A percentile compares a stretch with the other conserved stretches of the same genome.
Conservation (phyloP, 805 yeast genomes). For the Candida berthetii region DNA sequence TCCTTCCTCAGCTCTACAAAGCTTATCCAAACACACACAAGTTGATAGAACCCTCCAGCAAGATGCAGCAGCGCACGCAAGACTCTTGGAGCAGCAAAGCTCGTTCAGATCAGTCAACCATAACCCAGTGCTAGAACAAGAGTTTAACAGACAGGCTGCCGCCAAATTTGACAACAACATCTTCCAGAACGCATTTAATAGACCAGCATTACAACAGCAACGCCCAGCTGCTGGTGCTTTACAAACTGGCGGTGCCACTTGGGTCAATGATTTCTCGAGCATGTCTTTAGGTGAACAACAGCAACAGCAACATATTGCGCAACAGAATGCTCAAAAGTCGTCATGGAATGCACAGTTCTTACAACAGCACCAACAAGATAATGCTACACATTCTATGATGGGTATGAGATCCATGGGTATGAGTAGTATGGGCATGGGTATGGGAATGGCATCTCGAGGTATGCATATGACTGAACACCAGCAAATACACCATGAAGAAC, state of each 20-base stretch:
- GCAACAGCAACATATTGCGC: background rate
- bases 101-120: background rate
- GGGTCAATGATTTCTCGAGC: slow-evolving; percentile 1
- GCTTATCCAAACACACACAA: slow-evolving; percentile 17
- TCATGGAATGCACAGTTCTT: slow-evolving; percentile 1
- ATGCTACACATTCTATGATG: background rate
- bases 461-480: background rate
- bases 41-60: slow-evolving; percentile 2
- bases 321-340: background rate
- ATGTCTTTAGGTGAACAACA: background rate
- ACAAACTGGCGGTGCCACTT: background rate
- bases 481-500: slow-evolving; percentile 3
- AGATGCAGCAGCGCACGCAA: background rate
- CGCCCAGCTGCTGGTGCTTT: background rate
- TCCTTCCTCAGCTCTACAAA: slow-evolving; percentile 20
- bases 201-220: background rate
- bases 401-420: background rate
- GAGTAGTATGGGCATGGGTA: background rate
- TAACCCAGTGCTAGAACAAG: slow-evolving; percentile 1
- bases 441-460: background rate
- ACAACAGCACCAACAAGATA: background rate
- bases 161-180: background rate
- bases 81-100: background rate
- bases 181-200: background rate
- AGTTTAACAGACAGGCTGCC: background rate